phyloP scores from a whole-genome alignment of 768 basidiomycete genomes.

The Collybiopsis luxurians region DNA sequence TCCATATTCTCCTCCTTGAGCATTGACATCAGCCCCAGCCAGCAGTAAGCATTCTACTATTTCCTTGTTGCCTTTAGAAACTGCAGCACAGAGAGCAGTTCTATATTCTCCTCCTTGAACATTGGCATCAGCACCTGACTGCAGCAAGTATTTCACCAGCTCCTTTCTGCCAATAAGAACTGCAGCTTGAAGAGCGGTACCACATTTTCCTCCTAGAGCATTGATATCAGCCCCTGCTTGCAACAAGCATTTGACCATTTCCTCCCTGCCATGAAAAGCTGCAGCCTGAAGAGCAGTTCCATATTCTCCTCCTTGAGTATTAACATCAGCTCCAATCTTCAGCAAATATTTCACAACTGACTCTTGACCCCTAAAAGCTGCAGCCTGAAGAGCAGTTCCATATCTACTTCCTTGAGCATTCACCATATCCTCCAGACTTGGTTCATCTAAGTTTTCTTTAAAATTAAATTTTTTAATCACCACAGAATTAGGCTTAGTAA shows the following conservation, averaged over 20 bases:
- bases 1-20: slow-evolving; percentile 5
- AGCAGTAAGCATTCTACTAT: slow-evolving; percentile 7
- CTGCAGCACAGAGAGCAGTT: not conserved
- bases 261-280: not conserved
- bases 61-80: not conserved
- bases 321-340: too few species aligned
- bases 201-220: not conserved
- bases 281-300: not conserved
- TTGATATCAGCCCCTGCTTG: not conserved
- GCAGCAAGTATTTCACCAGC: not conserved
- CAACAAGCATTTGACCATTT: not conserved
- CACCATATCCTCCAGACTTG: too few species aligned
- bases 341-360: too few species aligned
- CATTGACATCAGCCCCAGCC: slow-evolving; percentile 11
- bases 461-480: too few species aligned
- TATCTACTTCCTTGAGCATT: too few species aligned
- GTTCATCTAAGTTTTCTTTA: too few species aligned
- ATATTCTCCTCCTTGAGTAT: too few species aligned
- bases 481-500: too few species aligned
- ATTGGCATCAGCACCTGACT: slow-evolving; percentile 5
- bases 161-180: not conserved
- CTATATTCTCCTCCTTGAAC: slow-evolving; percentile 6
- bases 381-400: too few species aligned
- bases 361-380: too few species aligned
- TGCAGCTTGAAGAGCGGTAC: not conserved